Percentiles rank a stretch among this genome's conserved stretches.
Evolutionary conservation across 768 basidiomycete genomes (phyloP).

Genomic region (Podaxis sp.): DNA sequence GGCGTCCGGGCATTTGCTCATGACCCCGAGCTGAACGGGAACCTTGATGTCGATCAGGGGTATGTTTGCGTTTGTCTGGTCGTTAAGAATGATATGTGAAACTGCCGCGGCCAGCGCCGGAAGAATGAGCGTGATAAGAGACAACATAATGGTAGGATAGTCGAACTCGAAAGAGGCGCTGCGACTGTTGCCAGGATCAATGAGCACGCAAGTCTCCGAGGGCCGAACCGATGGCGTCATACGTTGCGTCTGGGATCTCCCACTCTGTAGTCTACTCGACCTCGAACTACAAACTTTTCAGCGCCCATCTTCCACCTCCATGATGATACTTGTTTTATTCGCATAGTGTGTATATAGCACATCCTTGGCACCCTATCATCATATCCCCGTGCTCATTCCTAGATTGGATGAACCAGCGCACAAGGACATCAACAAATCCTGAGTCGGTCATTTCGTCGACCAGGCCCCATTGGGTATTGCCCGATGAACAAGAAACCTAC

Average conservation of each 20-base stretch:
- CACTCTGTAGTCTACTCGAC: too few species aligned
- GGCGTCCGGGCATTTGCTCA: conserved; percentile 77
- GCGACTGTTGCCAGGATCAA: not conserved
- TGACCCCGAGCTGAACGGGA: conserved; percentile 50
- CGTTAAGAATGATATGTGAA: conserved; percentile 10
- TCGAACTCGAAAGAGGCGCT: conserved; percentile 8
- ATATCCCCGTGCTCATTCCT: not conserved
- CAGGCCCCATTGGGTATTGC: not conserved
- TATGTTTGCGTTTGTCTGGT: conserved; percentile 14
- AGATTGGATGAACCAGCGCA: not conserved
- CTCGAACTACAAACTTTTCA: too few species aligned
- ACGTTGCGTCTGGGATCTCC: too few species aligned
- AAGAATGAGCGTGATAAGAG: conserved; percentile 4
- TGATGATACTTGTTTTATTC: not conserved
- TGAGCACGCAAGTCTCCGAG: conserved; percentile 3
- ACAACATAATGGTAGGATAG: conserved; percentile 2
- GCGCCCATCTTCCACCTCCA: not conserved
- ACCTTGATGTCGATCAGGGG: conserved; percentile 35
- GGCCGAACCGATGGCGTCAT: conserved; percentile 23
- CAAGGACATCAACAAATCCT: not conserved
- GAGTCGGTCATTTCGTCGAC: not conserved
- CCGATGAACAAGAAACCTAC: not conserved
- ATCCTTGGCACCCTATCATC: not conserved
- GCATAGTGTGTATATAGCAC: not conserved
- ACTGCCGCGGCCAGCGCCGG: conserved; percentile 13